These are phyloP conservation scores for Leccinellum albellum DNA, from an alignment of 768 basidiomycete species.

Conservation along the genomic window DNA sequence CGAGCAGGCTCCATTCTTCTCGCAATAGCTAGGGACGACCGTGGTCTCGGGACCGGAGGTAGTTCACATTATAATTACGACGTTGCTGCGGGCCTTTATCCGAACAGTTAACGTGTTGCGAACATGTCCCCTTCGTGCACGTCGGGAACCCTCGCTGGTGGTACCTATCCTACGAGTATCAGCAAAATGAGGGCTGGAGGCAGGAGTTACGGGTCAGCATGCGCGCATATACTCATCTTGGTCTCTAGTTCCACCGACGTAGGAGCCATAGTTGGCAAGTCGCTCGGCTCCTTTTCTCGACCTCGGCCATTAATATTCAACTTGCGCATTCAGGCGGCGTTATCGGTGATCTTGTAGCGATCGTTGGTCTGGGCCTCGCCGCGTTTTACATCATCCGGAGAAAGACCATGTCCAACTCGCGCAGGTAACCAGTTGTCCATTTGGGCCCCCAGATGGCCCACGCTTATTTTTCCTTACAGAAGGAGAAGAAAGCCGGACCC, in stretches of 20 bases:
- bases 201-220: slow-evolving; percentile 25
- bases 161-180: slow-evolving; percentile 58
- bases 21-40: slow-evolving; percentile 60
- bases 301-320: slow-evolving; percentile 7
- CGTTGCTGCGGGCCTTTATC: slow-evolving; percentile 49
- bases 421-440: too few species aligned
- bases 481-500: too few species aligned
- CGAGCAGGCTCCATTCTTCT: slow-evolving; percentile 64
- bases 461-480: too few species aligned
- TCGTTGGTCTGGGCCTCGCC: slow-evolving; percentile 40
- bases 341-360: slow-evolving; percentile 51
- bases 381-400: slow-evolving; percentile 50
- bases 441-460: too few species aligned
- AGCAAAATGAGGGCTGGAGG: slow-evolving; percentile 30
- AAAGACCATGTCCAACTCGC: slow-evolving; percentile 34
- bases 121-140: slow-evolving; percentile 70
- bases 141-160: slow-evolving; percentile 71
- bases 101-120: slow-evolving; percentile 53
- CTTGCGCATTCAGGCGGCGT: slow-evolving; percentile 41
- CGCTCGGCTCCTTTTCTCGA: background rate
- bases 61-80: slow-evolving; percentile 54
- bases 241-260: slow-evolving; percentile 34
- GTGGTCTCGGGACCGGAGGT: slow-evolving; percentile 68
- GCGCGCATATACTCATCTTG: background rate
- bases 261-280: slow-evolving; percentile 50